Conservation (phyloP, 2,329 filamentous ascomycete genomes). For the Fusarium kyushuense region DNA sequence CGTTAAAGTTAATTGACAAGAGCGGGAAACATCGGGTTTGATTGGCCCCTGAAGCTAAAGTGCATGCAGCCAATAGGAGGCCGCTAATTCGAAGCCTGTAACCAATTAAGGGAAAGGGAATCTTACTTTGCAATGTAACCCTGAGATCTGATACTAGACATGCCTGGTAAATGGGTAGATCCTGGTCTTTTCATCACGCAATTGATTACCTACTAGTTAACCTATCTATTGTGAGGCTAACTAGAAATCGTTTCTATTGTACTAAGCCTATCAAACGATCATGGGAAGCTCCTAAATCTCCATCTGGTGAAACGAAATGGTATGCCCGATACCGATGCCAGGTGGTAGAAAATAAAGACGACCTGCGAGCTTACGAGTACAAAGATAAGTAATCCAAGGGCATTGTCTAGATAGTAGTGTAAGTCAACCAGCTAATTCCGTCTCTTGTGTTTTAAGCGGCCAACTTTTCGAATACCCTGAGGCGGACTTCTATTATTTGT, state of each 20-base stretch:
- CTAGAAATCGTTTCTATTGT: background rate
- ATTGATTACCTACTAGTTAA: background rate
- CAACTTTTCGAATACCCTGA: too few species aligned
- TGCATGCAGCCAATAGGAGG: slow-evolving; percentile 29
- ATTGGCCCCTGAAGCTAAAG: slow-evolving; percentile 36
- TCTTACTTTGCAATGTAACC: slow-evolving; percentile 8
- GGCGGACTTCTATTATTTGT: background rate
- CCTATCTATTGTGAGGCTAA: background rate
- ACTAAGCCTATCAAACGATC: background rate
- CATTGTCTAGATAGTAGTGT: too few species aligned
- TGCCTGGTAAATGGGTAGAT: background rate
- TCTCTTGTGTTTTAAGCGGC: too few species aligned
- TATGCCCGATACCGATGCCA: too few species aligned
- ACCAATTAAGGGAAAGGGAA: slow-evolving; percentile 30
- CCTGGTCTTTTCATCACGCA: background rate
- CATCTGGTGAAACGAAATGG: background rate
- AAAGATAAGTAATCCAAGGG: too few species aligned
- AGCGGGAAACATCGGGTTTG: slow-evolving; percentile 46
- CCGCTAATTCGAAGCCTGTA: slow-evolving; percentile 1
- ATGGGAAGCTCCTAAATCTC: background rate
- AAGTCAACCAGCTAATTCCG: too few species aligned
- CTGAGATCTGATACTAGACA: slow-evolving; percentile 16
- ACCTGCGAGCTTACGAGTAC: too few species aligned
- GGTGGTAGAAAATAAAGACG: too few species aligned
- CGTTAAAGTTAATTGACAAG: slow-evolving; percentile 32